Base-by-base conservation (phyloP, 164 flowering plant genomes). In the Protea cynaroides region DNA sequence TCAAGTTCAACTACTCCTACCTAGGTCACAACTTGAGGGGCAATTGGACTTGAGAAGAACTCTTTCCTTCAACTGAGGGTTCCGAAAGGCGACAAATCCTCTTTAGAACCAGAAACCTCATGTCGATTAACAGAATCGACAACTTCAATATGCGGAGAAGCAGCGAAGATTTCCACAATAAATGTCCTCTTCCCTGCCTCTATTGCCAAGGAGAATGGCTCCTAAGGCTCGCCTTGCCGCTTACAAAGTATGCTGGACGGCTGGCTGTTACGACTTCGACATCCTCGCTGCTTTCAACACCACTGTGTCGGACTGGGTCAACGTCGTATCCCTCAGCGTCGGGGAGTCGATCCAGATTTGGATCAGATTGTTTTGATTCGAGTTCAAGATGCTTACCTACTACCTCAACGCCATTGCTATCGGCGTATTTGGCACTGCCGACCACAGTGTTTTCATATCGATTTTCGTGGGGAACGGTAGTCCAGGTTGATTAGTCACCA, bases 381-480 rank as follows among this genome's bases (percentile, higher is more conserved):
- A n/a, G n/a, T n/a, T n/a, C n/a, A n/a, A n/a, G n/a, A n/a, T 89
- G 0, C 95, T 88, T 1, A 96, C 97, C 0, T 94, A 89, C 63
- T 75, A 85, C 60, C 79, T 86, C 18, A 97, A 95, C 62, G 70
- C 96, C 1, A 88, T 95, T 21, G 97, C 99, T 0, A 88, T 92
- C 13, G 91, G 81, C 0, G 87, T 97, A 0, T 92, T 83, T 47
- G 86, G 84, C 3, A 97, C 99, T 0, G 25, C 69, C 0, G 85
- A 84, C 11, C 76, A 75, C 1, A 97, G 97, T 2, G 77, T 92
- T 1, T 89, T 95, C 64, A 97, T 95, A 12, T 89, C 97, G 0
- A 89, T 93, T 17, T 92, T 97, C 1, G 97, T 92, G 37, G 99
- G 97, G 0, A 95, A 95, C 57, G 94, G 92, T 19, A 97, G 99